Conservation (phyloP, 495 filamentous ascomycete genomes). For the Penicillium mononematosum region DNA sequence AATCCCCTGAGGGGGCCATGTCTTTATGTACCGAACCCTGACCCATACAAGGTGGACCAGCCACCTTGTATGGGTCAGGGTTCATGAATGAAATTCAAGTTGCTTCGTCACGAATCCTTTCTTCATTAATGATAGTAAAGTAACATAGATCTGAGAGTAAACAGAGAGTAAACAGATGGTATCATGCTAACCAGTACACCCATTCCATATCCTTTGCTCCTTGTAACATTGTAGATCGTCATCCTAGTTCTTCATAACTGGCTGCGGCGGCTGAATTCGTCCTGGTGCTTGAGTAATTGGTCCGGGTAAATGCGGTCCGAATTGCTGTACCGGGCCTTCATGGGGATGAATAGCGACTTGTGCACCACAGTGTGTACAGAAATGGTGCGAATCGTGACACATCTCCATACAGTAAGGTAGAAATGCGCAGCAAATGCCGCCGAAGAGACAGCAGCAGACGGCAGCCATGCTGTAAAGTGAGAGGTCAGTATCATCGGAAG, state of each 20-base stretch:
- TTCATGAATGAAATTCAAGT: not conserved
- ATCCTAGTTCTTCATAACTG: constrained; percentile 8
- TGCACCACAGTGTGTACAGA: constrained; percentile 15
- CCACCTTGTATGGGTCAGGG: not conserved
- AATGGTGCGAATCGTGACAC: constrained; percentile 23
- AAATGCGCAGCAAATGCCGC: constrained; percentile 19
- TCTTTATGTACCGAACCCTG: not conserved
- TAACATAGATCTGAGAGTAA: not conserved
- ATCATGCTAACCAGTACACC: not conserved
- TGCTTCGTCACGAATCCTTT: not conserved
- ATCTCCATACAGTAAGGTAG: constrained; percentile 21
- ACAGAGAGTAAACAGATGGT: not conserved
- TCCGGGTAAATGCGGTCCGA: not conserved
- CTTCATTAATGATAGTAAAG: not conserved
- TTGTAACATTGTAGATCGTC: not conserved
- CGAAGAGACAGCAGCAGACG: constrained; percentile 19
- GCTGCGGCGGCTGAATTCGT: constrained; percentile 10
- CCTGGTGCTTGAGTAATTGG: constrained; percentile 5
- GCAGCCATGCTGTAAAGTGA: constrained; percentile 14
- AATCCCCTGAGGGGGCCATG: not conserved
- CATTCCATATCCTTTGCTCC: not conserved
- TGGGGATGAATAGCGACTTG: constrained; percentile 15
- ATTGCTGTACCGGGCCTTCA: constrained; percentile 13
- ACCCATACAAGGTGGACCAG: not conserved
- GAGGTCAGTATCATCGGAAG: constrained; percentile 4